Evolutionary conservation across 257 asterid genomes (phyloP), one percentile per base, ranked within the genome.

Genomic region (Oldenlandia corymbosa): DNA sequence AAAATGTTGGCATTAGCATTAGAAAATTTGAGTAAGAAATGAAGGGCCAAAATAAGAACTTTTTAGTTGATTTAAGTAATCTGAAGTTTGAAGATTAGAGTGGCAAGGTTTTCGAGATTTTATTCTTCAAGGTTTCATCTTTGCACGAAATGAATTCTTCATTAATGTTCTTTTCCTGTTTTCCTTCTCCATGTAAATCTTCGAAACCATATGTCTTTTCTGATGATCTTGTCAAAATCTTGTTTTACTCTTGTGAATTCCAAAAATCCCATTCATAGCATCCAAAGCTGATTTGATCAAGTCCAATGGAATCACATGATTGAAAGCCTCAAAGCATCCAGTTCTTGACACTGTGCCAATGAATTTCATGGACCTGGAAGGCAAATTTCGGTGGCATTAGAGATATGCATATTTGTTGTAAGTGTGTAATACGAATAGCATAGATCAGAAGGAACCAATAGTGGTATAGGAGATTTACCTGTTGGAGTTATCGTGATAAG

Each of bases 61-160:
- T 34, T 34, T 3, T 34, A 30, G 49, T 31, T 5, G 17, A 1
- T 17, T 31, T 26, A 18, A 56, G 7, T n/a, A 78, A 90, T 96
- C 96, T 91, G 85, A 88, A 86, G 75, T 86, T 86, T 69, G 88
- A 86, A 84, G 81, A 88, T 71, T 75, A 86, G 42, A n/a, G 54
- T 5, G 95, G 95, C 89, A 95, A 86, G 63, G 81, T 67, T 78
- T 87, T 85, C 88, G 84, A 94, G 96, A 91, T 84, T 72, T 84
- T 78, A 30, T 41, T 32, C 65, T 45, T 70, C 81, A 81, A 66
- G 23, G 56, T 59, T 68, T 73, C 83, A 18, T 88, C 91, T 58
- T 71, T 80, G 63, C 81, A 74, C 98, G 96, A 88, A 46, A 91
- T 75, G 37, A 91, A 86, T 70, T 88, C 96, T 70, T 91, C 93